phyloP scores from a whole-genome alignment of 495 filamentous ascomycete species.

The Trichocladium uniseriatum region DNA sequence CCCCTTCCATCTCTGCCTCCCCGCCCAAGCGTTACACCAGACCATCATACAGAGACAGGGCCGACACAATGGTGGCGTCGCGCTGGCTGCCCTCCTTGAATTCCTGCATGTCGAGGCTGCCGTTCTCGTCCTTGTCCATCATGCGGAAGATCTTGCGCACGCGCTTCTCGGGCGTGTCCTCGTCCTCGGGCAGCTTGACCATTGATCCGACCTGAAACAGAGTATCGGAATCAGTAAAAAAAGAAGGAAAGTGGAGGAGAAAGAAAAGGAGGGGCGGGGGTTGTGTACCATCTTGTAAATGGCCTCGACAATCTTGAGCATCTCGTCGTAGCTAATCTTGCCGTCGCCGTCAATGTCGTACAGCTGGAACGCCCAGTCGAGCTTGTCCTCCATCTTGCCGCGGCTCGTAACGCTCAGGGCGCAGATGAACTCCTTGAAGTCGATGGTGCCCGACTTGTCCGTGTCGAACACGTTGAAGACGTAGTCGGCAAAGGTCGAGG shows the following conservation, averaged over 20 bases:
- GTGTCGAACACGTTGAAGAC: constrained; percentile 99
- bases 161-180: constrained; percentile 97
- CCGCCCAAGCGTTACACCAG: constrained; percentile 50
- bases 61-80: constrained; percentile 98
- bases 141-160: constrained; percentile 97
- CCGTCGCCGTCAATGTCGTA: constrained; percentile 99
- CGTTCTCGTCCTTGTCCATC: constrained; percentile 99
- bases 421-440: constrained; percentile 99
- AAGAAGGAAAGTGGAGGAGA: neutral
- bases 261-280: constrained; percentile 8
- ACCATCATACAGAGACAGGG: constrained; percentile 91
- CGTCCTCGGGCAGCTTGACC: constrained; percentile 97
- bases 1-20: neutral
- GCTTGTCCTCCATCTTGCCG: constrained; percentile 98
- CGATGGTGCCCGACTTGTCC: constrained; percentile 92
- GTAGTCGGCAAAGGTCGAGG: constrained; percentile 93
- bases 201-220: constrained; percentile 81
- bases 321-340: constrained; percentile 98
- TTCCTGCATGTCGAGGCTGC: constrained; percentile 84
- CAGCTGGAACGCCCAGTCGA: constrained; percentile 98
- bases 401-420: constrained; percentile 92
- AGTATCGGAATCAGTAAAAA: neutral
- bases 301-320: constrained; percentile 96
- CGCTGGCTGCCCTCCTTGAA: constrained; percentile 99
- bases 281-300: constrained; percentile 99